phyloP scores from a whole-genome alignment of 768 basidiomycete species.

The Boletus rubroflammeus region DNA sequence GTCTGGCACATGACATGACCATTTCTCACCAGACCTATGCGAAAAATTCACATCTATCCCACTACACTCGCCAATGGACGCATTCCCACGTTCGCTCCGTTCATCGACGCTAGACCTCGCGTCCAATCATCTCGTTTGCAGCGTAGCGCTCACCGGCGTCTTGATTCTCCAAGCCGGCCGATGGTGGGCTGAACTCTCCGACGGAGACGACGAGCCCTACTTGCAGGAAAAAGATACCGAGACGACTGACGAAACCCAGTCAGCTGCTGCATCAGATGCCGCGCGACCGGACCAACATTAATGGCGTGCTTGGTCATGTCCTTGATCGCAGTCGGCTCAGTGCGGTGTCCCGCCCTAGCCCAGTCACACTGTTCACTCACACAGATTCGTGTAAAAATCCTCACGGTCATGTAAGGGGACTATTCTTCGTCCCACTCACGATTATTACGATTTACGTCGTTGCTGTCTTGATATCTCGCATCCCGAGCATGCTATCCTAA shows the following conservation, averaged over 20 bases:
- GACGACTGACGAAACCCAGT: slow-evolving; percentile 9
- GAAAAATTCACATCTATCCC: slow-evolving; percentile 60
- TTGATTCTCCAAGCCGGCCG: slow-evolving; percentile 78
- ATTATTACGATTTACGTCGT: slow-evolving; percentile 21
- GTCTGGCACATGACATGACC: slow-evolving; percentile 8
- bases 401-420: slow-evolving; percentile 3
- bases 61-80: slow-evolving; percentile 44
- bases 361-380: too few relatives aligned
- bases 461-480: slow-evolving; percentile 29
- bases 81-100: slow-evolving; percentile 62
- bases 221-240: slow-evolving; percentile 29
- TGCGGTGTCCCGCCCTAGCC: not conserved
- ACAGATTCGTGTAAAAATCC: slow-evolving; percentile 3
- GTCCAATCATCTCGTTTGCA: slow-evolving; percentile 80
- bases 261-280: slow-evolving; percentile 2
- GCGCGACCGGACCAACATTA: slow-evolving; percentile 8
- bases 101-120: slow-evolving; percentile 73
- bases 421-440: slow-evolving; percentile 10
- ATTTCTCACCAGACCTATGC: slow-evolving; percentile 44
- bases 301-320: not conserved
- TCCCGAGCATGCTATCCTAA: slow-evolving; percentile 20
- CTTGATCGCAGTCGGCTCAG: not conserved
- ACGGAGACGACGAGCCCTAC: slow-evolving; percentile 49
- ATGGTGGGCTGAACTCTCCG: slow-evolving; percentile 79
- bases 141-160: slow-evolving; percentile 85